phyloP scores from a whole-genome alignment of 1,284 basidiomycete genomes.

The Gomphus sp. region DNA sequence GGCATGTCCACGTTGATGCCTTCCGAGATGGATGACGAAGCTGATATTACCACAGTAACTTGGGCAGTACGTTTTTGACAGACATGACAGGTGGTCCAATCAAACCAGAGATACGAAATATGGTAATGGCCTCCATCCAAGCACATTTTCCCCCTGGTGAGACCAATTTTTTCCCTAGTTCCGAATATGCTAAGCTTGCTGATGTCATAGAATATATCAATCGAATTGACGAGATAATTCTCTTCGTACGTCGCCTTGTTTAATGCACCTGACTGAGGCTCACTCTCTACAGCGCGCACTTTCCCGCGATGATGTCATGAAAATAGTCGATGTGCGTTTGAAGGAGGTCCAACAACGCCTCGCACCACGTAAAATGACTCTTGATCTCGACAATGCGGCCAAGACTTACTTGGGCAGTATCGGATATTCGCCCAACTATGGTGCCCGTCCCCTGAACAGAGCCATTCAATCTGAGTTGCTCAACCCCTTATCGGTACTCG shows the following conservation, averaged over 20 bases:
- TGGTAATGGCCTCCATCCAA: slow-evolving; percentile 76
- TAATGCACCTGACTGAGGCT: slow-evolving; percentile 17
- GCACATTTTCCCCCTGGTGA: slow-evolving; percentile 70
- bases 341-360: slow-evolving; percentile 68
- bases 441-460: slow-evolving; percentile 87
- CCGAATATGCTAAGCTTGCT: neutral
- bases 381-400: slow-evolving; percentile 69
- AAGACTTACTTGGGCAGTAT: slow-evolving; percentile 79
- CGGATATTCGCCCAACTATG: slow-evolving; percentile 81
- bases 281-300: slow-evolving; percentile 53
- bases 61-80: slow-evolving; percentile 72
- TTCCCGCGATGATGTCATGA: slow-evolving; percentile 63
- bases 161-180: too few species aligned
- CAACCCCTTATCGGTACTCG: slow-evolving; percentile 83
- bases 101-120: slow-evolving; percentile 46
- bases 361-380: slow-evolving; percentile 66
- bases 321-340: slow-evolving; percentile 82
- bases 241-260: slow-evolving; percentile 59
- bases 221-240: slow-evolving; percentile 82
- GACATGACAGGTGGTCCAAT: slow-evolving; percentile 72
- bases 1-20: neutral
- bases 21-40: too few species aligned
- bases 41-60: slow-evolving; percentile 79
- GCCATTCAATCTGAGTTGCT: slow-evolving; percentile 91
- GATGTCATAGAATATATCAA: slow-evolving; percentile 67